These are phyloP conservation scores for Penicillium paradoxum DNA, from an alignment of 495 filamentous ascomycete genomes.

Conservation along the genomic window DNA sequence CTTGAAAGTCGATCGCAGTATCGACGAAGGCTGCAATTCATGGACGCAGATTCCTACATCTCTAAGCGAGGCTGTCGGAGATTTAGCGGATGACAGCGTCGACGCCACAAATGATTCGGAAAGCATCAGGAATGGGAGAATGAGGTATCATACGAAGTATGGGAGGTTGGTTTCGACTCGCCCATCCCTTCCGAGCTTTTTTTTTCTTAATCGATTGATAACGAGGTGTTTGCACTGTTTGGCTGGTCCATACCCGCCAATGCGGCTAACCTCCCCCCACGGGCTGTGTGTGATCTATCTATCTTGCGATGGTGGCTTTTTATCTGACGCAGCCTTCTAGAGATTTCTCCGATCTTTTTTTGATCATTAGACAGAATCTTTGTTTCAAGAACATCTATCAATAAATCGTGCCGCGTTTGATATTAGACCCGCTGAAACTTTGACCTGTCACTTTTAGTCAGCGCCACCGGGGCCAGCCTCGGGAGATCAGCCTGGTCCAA, in stretches of 20 bases:
- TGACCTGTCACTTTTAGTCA: slow-evolving; percentile 3
- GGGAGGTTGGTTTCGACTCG: slow-evolving; percentile 6
- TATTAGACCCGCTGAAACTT: not conserved
- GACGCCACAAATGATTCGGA: slow-evolving; percentile 78
- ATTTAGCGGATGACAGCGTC: slow-evolving; percentile 58
- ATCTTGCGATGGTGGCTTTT: not conserved
- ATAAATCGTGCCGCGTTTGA: not conserved
- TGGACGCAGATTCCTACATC: slow-evolving; percentile 83
- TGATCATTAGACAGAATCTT: not conserved
- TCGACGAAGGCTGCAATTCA: slow-evolving; percentile 68
- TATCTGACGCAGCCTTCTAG: not conserved
- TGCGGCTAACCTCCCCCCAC: not conserved
- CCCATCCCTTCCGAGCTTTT: slow-evolving; percentile 22
- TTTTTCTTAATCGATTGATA: slow-evolving; percentile 34
- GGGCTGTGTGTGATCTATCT: slow-evolving; percentile 2
- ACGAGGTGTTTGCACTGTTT: slow-evolving; percentile 41
- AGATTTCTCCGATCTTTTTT: not conserved
- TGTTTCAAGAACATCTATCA: not conserved
- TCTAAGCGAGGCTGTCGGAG: slow-evolving; percentile 60
- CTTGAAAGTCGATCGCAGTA: slow-evolving; percentile 75
- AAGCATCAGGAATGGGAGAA: slow-evolving; percentile 54
- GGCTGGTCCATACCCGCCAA: slow-evolving; percentile 5
- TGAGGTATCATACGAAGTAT: slow-evolving; percentile 18
- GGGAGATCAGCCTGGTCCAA: not conserved
- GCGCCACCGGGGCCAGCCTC: not conserved